A percentile compares a stretch with the other conserved stretches of the same genome.
phyloP scores from a whole-genome alignment of 202 grass and related monocot genomes.

The Panicum virgatum region DNA sequence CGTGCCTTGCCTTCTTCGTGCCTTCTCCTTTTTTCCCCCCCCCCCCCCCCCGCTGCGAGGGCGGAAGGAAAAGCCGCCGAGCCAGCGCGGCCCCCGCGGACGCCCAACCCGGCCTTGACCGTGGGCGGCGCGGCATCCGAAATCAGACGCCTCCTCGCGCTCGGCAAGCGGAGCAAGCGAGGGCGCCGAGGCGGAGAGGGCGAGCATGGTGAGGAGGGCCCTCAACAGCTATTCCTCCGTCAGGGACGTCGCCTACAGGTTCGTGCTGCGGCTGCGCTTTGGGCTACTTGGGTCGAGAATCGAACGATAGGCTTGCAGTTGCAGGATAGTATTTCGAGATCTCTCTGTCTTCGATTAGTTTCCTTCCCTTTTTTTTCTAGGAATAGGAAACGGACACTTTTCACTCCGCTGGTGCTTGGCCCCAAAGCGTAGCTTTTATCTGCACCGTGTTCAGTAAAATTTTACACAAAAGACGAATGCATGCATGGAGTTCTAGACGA shows the following conservation, averaged over 20 bases:
- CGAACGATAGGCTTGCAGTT: background rate
- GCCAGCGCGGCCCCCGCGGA: slow-evolving; percentile 24
- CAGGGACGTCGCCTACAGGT: slow-evolving; percentile 62
- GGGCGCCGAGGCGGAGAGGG: background rate
- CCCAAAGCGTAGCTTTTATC: background rate
- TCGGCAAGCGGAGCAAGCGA: background rate
- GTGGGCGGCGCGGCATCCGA: background rate
- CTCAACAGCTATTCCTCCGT: slow-evolving; percentile 34
- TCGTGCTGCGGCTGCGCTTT: background rate
- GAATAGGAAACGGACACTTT: background rate
- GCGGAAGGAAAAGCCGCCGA: too few species aligned
- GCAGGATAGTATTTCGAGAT: background rate
- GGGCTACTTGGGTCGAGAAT: background rate
- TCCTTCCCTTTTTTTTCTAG: background rate
- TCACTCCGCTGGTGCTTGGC: background rate
- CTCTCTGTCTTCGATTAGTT: background rate
- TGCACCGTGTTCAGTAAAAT: too few species aligned
- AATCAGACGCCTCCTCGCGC: background rate
- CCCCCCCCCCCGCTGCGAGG: background rate
- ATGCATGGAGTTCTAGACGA: too few species aligned
- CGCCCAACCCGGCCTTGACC: slow-evolving; percentile 8
- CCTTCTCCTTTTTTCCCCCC: background rate
- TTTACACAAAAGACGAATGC: too few species aligned
- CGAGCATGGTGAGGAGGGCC: slow-evolving; percentile 48
- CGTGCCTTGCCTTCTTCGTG: background rate